Evolutionary conservation across 345 rosid species (phyloP).

Genomic region (Excoecaria agallocha): DNA sequence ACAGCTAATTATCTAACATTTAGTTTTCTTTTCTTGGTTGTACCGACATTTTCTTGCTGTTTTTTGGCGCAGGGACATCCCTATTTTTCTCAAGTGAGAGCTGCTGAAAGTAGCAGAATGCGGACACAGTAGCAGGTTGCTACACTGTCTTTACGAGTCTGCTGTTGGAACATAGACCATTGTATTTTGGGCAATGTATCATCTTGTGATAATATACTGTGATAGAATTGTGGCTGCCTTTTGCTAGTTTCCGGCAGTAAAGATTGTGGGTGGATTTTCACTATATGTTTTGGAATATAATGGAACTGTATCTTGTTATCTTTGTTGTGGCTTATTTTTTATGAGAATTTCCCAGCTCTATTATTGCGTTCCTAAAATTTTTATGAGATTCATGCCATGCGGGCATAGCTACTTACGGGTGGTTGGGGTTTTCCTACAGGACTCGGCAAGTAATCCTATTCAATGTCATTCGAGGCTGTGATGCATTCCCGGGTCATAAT

Average conservation of each 20-base stretch:
- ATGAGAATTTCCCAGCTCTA: not conserved
- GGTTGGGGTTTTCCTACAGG: not conserved
- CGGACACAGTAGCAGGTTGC: constrained; percentile 36
- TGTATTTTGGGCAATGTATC: not conserved
- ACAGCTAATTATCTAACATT: not conserved
- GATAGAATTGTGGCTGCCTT: not conserved
- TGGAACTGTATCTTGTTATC: not conserved
- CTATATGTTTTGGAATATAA: too few species aligned
- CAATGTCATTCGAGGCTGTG: too few species aligned
- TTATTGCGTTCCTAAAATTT: not conserved
- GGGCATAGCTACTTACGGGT: too few species aligned
- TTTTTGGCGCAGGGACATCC: constrained; percentile 57
- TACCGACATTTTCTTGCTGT: not conserved
- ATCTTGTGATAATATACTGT: constrained; percentile 3
- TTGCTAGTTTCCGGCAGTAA: not conserved
- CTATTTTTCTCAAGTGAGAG: constrained; percentile 87
- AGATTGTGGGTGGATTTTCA: not conserved
- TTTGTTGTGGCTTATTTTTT: not conserved
- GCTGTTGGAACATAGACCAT: not conserved
- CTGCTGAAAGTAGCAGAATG: constrained; percentile 90
- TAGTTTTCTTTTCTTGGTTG: not conserved
- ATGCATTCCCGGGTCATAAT: too few species aligned
- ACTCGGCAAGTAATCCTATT: not conserved
- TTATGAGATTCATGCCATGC: not conserved
- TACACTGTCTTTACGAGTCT: not conserved